Evolutionary conservation across 495 filamentous ascomycete species (phyloP), one percentile per base, ranked within the genome.

Genomic region (Aspergillus cavernicola): DNA sequence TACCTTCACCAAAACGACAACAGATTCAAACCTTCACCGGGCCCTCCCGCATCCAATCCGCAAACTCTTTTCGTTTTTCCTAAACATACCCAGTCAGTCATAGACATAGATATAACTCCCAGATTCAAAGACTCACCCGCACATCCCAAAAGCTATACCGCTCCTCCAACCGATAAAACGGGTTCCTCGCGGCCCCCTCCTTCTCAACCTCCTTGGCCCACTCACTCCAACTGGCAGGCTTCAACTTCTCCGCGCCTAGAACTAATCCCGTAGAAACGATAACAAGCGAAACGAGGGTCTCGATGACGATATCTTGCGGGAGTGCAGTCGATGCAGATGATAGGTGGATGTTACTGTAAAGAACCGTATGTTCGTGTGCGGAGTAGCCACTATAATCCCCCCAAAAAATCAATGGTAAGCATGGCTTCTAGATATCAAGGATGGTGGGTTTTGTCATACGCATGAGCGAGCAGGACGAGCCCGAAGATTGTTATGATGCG

Each of bases 141-240:
- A 81, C 82, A 74, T 86, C 82, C 65, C 82, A 75, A 60, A 91
- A 92, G 3, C 84, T 82, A 47, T 77, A 75, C 63, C 78, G 77
- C 76, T 73, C 85, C 76, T 79, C 81, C 53, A 84, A 59, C 20
- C 67, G 63, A 26, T 67, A 59, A 55, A 75, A 84, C 39, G 80
- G 79, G 48, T 78, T 76, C 45, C 68, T 56, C 12, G 70, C 72
- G 40, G 71, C 76, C 4, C 78, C 78, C 32, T 91, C 85, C 50
- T 78, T 79, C 72, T 95, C 89, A 54, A 90, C 84, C 69, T 88
- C 80, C 41, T 88, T 87, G 22, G 88, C 88, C 89, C 89, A 95
- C 53, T 86, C 84, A 19, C 83, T 80, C 87, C 87, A 91, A 66
- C 83, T 84, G 53, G 92, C 85, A 1, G 88, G 88, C 67, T 87